Conservation (phyloP, 2,329 filamentous ascomycete genomes). For the Claviceps sp. region DNA sequence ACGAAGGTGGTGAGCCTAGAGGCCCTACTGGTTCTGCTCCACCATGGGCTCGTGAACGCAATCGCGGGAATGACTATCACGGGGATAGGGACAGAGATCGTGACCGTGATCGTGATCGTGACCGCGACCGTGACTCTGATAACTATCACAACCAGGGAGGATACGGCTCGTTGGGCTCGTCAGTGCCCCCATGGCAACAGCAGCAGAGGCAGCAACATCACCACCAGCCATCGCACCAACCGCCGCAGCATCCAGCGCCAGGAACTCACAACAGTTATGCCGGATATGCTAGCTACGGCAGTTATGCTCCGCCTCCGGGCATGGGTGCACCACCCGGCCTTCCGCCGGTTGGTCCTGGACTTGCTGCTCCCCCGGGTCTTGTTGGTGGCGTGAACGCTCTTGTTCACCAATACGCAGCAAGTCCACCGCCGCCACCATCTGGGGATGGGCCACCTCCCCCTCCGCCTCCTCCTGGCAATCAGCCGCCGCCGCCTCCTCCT, state of each 20-base stretch:
- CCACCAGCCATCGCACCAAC: not conserved
- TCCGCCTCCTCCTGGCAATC: slow-evolving; percentile 49
- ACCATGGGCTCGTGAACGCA: slow-evolving; percentile 50
- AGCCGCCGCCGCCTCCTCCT: slow-evolving; percentile 46
- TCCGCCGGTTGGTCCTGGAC: slow-evolving; percentile 29
- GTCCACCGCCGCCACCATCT: slow-evolving; percentile 50
- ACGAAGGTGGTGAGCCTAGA: slow-evolving; percentile 30
- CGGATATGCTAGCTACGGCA: slow-evolving; percentile 33
- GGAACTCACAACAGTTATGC: slow-evolving; percentile 44
- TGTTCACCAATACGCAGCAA: slow-evolving; percentile 51
- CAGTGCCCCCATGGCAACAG: slow-evolving; percentile 30
- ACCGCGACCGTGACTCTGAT: slow-evolving; percentile 11
- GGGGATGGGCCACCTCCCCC: slow-evolving; percentile 34
- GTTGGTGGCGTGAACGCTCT: slow-evolving; percentile 50
- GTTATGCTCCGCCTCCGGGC: slow-evolving; percentile 31
- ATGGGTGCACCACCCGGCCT: slow-evolving; percentile 28
- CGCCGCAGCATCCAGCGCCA: slow-evolving; percentile 34
- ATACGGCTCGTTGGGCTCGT: slow-evolving; percentile 13
- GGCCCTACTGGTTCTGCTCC: slow-evolving; percentile 36
- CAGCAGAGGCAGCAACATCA: slow-evolving; percentile 10
- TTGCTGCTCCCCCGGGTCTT: slow-evolving; percentile 41
- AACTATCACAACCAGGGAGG: slow-evolving; percentile 15
- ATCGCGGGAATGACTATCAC: slow-evolving; percentile 30
- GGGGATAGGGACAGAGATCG: slow-evolving; percentile 13
- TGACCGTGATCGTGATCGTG: slow-evolving; percentile 5